Base-by-base conservation (phyloP, 768 basidiomycete species). In the Rhodotorula babjevae region DNA sequence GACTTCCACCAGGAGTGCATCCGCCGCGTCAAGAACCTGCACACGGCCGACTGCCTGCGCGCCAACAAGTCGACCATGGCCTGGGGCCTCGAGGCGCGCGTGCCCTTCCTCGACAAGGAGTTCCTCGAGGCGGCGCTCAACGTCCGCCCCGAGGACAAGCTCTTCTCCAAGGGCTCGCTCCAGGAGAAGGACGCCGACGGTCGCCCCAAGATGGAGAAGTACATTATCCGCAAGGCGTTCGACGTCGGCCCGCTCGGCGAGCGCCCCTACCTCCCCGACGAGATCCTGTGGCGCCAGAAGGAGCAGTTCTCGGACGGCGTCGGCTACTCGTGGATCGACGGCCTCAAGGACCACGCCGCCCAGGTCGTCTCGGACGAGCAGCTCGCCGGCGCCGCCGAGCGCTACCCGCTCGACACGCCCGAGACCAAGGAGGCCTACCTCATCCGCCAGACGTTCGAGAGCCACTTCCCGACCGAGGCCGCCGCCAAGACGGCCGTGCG, bases 1-100 rank as follows among this genome's bases (percentile, higher is more conserved):
- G 89, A 92, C 11, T 95, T 98, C 85, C 92, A 98, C 83, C 91
- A 94, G 79, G 96, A 99, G 82, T 89, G 88, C 78, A 89, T 96
- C 55, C 89, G 89, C 79, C 89, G 96, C 53, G 92, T 97, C 78
- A 97, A 98, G 84, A 94, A 97, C 84, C 84, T 99, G 61, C 95
- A 99, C 82, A 98, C 95, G 1, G 85, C 95, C 21, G 96, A 99
- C 80, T 99, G 96, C 81, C 86, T 99, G 67, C 88, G 96, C 64
- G 96, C 96, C 70, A 99, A 99, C 87, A 99, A 99, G 92, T 96
- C 94, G 40, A 98, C 96, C 15, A 98, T 99, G 96, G 96, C 96
- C 1, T 99, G 95, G 94, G 96, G 96, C 73, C 87, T 99, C 60
- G 96, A 99, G 81, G 93, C 93, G 5, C 92, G 96, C 61, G 96